Evolutionary conservation across 495 filamentous ascomycete genomes (phyloP).

Genomic region (Rhizodiscina lignyota): DNA sequence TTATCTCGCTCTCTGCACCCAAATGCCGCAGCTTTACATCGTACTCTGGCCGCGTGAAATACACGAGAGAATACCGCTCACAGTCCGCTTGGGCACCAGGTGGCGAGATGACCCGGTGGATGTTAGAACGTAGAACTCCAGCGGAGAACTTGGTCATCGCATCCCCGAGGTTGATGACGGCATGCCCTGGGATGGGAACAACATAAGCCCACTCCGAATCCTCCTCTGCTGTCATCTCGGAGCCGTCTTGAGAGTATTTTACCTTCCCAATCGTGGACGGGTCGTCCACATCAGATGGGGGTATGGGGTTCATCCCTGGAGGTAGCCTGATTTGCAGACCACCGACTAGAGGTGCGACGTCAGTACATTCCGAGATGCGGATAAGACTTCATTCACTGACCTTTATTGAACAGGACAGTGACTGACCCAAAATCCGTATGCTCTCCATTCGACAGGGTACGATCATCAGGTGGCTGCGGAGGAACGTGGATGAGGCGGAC

Average conservation of each 20-base stretch:
- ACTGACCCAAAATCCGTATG: constrained; percentile 39
- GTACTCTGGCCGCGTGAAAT: constrained; percentile 45
- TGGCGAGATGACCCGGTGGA: constrained; percentile 43
- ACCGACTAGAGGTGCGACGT: too few species aligned
- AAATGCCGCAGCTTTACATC: constrained; percentile 31
- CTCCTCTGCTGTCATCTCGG: constrained; percentile 12
- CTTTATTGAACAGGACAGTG: constrained; percentile 44
- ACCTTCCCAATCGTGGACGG: too few species aligned
- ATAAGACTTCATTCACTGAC: too few species aligned
- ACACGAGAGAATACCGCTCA: constrained; percentile 42
- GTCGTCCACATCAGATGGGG: too few species aligned
- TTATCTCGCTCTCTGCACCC: too few species aligned
- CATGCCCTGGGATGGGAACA: constrained; percentile 35
- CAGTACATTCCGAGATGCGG: too few species aligned
- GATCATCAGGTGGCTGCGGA: constrained; percentile 25
- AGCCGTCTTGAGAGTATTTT: too few species aligned
- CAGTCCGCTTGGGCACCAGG: constrained; percentile 34
- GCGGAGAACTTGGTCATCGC: constrained; percentile 46
- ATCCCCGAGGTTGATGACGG: constrained; percentile 50
- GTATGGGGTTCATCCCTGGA: background rate
- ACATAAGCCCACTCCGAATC: constrained; percentile 42
- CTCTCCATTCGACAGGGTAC: constrained; percentile 26
- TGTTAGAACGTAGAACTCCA: constrained; percentile 41
- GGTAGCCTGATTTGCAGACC: constrained; percentile 40
- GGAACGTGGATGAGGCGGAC: constrained; percentile 37